Evolutionary conservation across 2,329 filamentous ascomycete genomes (phyloP).

Genomic region (Camillea tinctor): DNA sequence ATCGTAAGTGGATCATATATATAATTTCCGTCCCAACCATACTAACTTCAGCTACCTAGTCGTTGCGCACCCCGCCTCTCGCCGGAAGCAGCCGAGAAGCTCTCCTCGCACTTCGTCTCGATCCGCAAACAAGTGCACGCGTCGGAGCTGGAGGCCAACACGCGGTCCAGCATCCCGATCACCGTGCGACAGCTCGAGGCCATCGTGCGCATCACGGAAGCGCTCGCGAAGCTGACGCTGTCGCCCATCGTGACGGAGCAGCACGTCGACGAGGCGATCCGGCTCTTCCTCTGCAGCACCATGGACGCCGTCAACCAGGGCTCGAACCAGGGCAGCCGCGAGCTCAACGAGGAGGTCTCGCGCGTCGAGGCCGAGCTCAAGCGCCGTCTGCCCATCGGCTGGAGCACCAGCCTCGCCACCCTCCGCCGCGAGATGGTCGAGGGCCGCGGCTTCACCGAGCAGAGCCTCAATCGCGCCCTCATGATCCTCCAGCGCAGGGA

Average conservation of each 20-base stretch:
- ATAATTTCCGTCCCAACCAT: too few relatives aligned
- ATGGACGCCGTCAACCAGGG: conserved; percentile 98
- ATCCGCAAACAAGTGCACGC: conserved; percentile 93
- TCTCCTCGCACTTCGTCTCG: conserved; percentile 95
- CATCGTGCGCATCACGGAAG: conserved; percentile 95
- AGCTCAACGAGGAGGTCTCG: conserved; percentile 84
- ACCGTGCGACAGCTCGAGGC: conserved; percentile 96
- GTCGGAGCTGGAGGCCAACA: conserved; percentile 84
- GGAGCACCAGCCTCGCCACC: conserved; percentile 87
- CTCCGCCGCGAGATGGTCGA: conserved; percentile 89
- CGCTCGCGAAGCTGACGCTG: conserved; percentile 86
- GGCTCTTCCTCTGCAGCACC: conserved; percentile 91
- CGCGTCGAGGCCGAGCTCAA: conserved; percentile 88
- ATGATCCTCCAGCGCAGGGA: conserved; percentile 85
- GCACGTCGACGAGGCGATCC: conserved; percentile 96
- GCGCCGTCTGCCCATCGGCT: conserved; percentile 85
- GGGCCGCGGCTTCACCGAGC: conserved; percentile 84
- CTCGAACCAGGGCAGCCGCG: conserved; percentile 76
- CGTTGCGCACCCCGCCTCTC: conserved; percentile 91
- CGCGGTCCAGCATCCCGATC: conserved; percentile 91
- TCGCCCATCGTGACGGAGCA: conserved; percentile 83
- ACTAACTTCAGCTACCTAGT: conserved; percentile 46
- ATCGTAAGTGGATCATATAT: conserved; percentile 72
- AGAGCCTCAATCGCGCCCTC: conserved; percentile 78
- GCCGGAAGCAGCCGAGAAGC: conserved; percentile 87